These are phyloP conservation scores for Astrothelium macrocarpum DNA, from an alignment of 495 filamentous ascomycete genomes.

Conservation along the genomic window DNA sequence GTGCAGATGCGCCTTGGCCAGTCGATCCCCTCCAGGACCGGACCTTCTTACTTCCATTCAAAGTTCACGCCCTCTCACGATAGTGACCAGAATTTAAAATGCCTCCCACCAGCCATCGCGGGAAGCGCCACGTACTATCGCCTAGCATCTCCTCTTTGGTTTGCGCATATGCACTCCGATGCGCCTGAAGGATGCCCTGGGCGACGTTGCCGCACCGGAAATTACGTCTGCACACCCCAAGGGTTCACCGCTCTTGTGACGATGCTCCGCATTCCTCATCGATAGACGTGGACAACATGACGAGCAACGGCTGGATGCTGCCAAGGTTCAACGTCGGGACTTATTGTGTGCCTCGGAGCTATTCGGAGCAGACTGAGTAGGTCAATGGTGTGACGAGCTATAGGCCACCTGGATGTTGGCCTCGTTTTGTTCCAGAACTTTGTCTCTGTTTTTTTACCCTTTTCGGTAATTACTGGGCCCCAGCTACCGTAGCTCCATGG, in stretches of 20 bases:
- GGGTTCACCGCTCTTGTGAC: slow-evolving; percentile 5
- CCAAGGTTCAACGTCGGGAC: neutral
- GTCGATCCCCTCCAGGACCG: neutral
- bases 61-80: no score
- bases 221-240: neutral
- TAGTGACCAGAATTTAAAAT: no score
- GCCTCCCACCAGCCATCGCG: neutral
- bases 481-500: no score
- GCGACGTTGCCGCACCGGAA: neutral
- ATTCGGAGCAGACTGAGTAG: neutral
- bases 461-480: no score
- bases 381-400: neutral
- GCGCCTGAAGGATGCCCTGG: neutral
- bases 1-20: neutral
- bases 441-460: no score
- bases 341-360: neutral
- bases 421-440: slow-evolving; percentile 4
- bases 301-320: neutral
- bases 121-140: neutral
- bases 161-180: neutral
- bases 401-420: no score
- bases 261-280: neutral
- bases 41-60: neutral
- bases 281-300: neutral
- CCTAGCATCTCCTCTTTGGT: neutral